phyloP scores from a whole-genome alignment of 1,284 basidiomycete genomes.

The Wallemia hederae region DNA sequence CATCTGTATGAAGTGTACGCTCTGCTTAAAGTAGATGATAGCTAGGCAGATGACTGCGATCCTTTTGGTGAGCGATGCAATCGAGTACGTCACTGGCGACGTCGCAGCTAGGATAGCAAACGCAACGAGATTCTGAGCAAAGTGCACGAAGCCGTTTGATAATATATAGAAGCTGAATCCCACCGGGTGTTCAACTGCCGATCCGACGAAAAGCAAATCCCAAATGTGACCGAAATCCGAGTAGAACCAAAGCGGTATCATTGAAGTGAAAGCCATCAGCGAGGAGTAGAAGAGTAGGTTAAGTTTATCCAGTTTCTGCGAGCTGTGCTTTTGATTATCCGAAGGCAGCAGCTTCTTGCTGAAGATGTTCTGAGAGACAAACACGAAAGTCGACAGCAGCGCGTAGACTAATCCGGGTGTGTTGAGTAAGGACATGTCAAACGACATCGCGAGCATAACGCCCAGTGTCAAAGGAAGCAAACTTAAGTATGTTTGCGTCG shows the following conservation, averaged over 20 bases:
- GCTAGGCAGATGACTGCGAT: constrained; percentile 95
- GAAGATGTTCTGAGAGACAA: constrained; percentile 95
- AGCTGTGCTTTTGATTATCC: constrained; percentile 17
- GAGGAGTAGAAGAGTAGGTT: constrained; percentile 88
- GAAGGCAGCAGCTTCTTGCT: constrained; percentile 90
- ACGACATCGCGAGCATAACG: constrained; percentile 91
- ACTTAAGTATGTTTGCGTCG: constrained; percentile 65
- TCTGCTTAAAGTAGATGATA: constrained; percentile 84
- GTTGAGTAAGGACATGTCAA: constrained; percentile 64
- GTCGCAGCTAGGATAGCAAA: constrained; percentile 85
- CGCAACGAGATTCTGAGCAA: constrained; percentile 86
- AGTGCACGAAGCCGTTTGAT: constrained; percentile 83
- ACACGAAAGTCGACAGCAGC: constrained; percentile 77
- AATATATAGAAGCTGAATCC: constrained; percentile 28
- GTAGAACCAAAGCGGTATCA: constrained; percentile 79
- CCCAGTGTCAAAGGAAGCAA: constrained; percentile 80
- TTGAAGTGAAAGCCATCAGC: constrained; percentile 70
- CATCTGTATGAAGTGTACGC: constrained; percentile 47
- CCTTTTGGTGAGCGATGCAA: constrained; percentile 89
- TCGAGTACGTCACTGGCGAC: constrained; percentile 94
- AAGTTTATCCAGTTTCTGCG: constrained; percentile 77
- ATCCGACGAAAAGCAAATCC: background rate
- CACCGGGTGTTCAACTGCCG: background rate
- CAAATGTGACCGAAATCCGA: constrained; percentile 38
- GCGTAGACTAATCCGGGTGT: constrained; percentile 56